Evolutionary conservation across 306 rosid species (phyloP).

Genomic region (Vigna hirtella): DNA sequence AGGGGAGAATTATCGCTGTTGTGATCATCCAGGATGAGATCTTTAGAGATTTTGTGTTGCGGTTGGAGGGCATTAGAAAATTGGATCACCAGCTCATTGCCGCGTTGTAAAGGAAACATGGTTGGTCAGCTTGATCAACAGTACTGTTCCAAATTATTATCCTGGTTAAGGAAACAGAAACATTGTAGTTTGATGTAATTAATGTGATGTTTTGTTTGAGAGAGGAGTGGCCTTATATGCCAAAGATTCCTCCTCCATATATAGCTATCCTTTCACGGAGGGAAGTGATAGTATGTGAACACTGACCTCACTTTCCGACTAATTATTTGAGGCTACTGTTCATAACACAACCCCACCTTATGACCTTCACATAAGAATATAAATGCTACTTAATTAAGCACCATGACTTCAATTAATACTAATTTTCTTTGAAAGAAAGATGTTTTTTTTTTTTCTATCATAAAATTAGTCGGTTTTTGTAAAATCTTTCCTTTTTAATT

Average conservation of each 20-base stretch:
- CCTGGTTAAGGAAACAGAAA: slow-evolving; percentile 33
- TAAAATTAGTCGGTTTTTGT: too few relatives aligned
- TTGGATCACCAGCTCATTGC: slow-evolving; percentile 66
- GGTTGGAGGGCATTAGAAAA: slow-evolving; percentile 55
- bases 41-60: slow-evolving; percentile 58
- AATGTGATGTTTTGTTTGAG: slow-evolving; percentile 7
- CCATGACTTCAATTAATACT: neutral
- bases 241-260: slow-evolving; percentile 41
- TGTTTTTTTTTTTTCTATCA: too few relatives aligned
- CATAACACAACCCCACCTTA: neutral
- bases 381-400: neutral
- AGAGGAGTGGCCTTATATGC: slow-evolving; percentile 1
- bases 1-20: slow-evolving; percentile 36
- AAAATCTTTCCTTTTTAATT: too few relatives aligned
- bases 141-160: slow-evolving; percentile 17
- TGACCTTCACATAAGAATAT: neutral
- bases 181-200: slow-evolving; percentile 16
- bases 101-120: slow-evolving; percentile 76
- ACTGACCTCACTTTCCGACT: neutral
- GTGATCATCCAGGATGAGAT: slow-evolving; percentile 48
- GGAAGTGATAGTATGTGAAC: neutral
- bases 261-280: slow-evolving; percentile 9
- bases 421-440: too few relatives aligned
- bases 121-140: slow-evolving; percentile 26
- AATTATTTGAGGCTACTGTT: slow-evolving; percentile 16